phyloP scores from a whole-genome alignment of 768 basidiomycete genomes.

The Rhodotorula sphaerocarpa region DNA sequence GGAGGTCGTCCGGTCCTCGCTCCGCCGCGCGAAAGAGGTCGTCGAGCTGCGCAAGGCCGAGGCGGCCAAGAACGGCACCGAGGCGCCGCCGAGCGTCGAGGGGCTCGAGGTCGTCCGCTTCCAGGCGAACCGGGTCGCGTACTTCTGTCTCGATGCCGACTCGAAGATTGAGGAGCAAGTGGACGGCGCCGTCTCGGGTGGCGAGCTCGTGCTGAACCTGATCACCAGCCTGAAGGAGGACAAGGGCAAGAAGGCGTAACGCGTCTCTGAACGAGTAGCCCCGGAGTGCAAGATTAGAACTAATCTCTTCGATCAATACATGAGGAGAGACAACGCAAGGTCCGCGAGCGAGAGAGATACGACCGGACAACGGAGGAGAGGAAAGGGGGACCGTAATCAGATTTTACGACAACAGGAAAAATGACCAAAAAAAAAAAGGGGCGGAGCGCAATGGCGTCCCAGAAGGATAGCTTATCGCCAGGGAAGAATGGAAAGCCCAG shows the following conservation, averaged over 20 bases:
- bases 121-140: conserved; percentile 91
- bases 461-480: too few species aligned
- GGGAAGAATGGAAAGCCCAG: too few species aligned
- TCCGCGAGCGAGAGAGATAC: too few species aligned
- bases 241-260: conserved; percentile 25
- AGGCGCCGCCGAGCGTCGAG: conserved; percentile 45
- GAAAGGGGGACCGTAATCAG: too few species aligned
- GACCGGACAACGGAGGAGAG: too few species aligned
- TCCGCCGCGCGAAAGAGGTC: conserved; percentile 57
- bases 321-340: too few species aligned
- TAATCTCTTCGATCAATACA: too few species aligned
- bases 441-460: too few species aligned
- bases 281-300: too few species aligned
- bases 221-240: conserved; percentile 35
- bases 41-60: conserved; percentile 54
- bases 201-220: conserved; percentile 33
- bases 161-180: conserved; percentile 45
- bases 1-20: conserved; percentile 61
- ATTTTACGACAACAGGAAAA: too few species aligned
- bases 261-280: too few species aligned
- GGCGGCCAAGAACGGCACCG: conserved; percentile 52
- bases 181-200: neutral
- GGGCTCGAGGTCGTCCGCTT: conserved; percentile 90
- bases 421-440: too few species aligned
- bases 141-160: conserved; percentile 89